Conservation (phyloP, 1,139 yeast genomes). For the Eremothecium coryli region DNA sequence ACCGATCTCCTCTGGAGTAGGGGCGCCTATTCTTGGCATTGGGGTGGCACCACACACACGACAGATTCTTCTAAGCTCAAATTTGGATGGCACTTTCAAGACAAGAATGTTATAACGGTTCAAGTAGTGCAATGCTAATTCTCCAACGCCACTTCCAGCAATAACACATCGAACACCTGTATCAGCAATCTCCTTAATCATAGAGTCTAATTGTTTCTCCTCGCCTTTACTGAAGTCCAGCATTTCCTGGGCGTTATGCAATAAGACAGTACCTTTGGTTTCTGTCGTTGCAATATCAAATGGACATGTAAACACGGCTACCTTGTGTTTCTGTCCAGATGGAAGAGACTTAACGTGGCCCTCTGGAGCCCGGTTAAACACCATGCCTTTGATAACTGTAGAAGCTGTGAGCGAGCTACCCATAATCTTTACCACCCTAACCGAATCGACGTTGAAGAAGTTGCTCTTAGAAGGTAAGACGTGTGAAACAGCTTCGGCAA, state of each 20-base stretch:
- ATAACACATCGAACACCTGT: slow-evolving; percentile 81
- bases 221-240: slow-evolving; percentile 92
- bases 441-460: slow-evolving; percentile 77
- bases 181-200: slow-evolving; percentile 74
- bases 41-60: slow-evolving; percentile 98
- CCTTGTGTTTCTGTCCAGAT: slow-evolving; percentile 53
- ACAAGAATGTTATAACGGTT: slow-evolving; percentile 80
- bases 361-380: slow-evolving; percentile 94
- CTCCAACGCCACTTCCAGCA: slow-evolving; percentile 92
- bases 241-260: slow-evolving; percentile 96
- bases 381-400: slow-evolving; percentile 91
- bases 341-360: slow-evolving; percentile 64
- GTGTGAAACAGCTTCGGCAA: slow-evolving; percentile 76
- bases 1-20: slow-evolving; percentile 92
- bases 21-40: slow-evolving; percentile 88
- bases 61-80: slow-evolving; percentile 85
- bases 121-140: slow-evolving; percentile 83
- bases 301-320: slow-evolving; percentile 89
- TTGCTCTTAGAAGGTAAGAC: slow-evolving; percentile 58
- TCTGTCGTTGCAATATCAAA: slow-evolving; percentile 91
- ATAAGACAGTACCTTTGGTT: slow-evolving; percentile 91
- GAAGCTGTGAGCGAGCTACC: slow-evolving; percentile 73
- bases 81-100: slow-evolving; percentile 84
- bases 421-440: slow-evolving; percentile 94
- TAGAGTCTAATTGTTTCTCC: slow-evolving; percentile 82